Evolutionary conservation across 371 early-diverging fungal species (phyloP).

Genomic region (Fennellomyces sp.): DNA sequence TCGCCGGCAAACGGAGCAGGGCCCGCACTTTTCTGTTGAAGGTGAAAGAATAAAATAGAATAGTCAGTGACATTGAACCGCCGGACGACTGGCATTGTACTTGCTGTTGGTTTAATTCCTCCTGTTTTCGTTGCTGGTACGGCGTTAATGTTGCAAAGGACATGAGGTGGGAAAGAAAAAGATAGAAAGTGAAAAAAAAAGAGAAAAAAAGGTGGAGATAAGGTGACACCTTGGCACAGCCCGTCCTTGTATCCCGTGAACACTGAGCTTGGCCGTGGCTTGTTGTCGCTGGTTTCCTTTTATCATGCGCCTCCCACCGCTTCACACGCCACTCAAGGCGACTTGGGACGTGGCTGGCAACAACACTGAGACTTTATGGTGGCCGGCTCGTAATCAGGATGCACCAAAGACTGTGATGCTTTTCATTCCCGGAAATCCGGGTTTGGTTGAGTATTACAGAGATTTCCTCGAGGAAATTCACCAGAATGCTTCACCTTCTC

Average conservation of each 20-base stretch:
- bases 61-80: too few relatives aligned
- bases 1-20: conserved; percentile 48
- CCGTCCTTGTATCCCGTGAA: neutral
- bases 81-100: too few relatives aligned
- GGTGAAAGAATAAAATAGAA: neutral
- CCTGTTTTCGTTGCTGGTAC: conserved; percentile 16
- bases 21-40: conserved; percentile 35
- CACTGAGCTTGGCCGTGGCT: neutral
- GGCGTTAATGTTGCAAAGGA: neutral
- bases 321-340: conserved; percentile 41
- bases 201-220: conserved; percentile 3
- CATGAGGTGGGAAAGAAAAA: neutral
- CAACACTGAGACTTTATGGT: conserved; percentile 54
- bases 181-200: conserved; percentile 6
- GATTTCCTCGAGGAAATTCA: conserved; percentile 60
- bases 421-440: conserved; percentile 75
- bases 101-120: conserved; percentile 21
- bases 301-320: conserved; percentile 3
- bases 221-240: conserved; percentile 13
- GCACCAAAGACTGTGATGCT: conserved; percentile 46
- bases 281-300: neutral
- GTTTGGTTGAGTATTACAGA: conserved; percentile 72
- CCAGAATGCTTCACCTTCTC: conserved; percentile 17
- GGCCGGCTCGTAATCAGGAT: conserved; percentile 41
- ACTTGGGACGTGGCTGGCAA: conserved; percentile 55